phyloP scores from a whole-genome alignment of 768 basidiomycete species.

The Favolaschia claudopus region DNA sequence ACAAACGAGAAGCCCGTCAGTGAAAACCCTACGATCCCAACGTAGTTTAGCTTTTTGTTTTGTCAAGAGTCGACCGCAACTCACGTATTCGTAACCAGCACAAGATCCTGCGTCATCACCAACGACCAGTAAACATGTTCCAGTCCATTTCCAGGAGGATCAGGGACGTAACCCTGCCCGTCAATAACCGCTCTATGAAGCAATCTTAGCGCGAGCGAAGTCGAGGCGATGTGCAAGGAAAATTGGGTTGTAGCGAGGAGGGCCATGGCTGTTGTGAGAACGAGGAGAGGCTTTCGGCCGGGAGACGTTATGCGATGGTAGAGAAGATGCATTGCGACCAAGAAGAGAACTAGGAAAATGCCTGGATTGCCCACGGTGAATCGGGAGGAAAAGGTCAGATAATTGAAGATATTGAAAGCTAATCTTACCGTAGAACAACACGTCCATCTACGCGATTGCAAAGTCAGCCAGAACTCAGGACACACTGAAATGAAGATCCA shows the following conservation, averaged over 20 bases:
- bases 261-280: slow-evolving; percentile 1
- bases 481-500: background rate
- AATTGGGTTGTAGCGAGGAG: slow-evolving; percentile 8
- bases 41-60: background rate
- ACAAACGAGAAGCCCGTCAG: slow-evolving; percentile 17
- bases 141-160: background rate
- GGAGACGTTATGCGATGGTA: slow-evolving; percentile 3
- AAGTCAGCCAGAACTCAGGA: background rate
- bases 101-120: background rate
- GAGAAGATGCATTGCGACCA: slow-evolving; percentile 6
- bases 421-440: slow-evolving; percentile 12
- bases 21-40: slow-evolving; percentile 2
- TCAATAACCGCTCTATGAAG: background rate
- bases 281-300: background rate
- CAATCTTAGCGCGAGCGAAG: background rate
- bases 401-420: background rate
- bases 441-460: slow-evolving; percentile 7
- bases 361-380: background rate
- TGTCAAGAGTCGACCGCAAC: background rate
- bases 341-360: slow-evolving; percentile 2
- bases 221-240: background rate
- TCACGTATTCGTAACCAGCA: slow-evolving; percentile 15
- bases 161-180: background rate
- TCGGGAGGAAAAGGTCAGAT: background rate
- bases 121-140: slow-evolving; percentile 1